Percentiles rank a stretch among this genome's conserved stretches.
Conservation (phyloP, 2,329 filamentous ascomycete species). For the Macrophomina pseudophaseolina region DNA sequence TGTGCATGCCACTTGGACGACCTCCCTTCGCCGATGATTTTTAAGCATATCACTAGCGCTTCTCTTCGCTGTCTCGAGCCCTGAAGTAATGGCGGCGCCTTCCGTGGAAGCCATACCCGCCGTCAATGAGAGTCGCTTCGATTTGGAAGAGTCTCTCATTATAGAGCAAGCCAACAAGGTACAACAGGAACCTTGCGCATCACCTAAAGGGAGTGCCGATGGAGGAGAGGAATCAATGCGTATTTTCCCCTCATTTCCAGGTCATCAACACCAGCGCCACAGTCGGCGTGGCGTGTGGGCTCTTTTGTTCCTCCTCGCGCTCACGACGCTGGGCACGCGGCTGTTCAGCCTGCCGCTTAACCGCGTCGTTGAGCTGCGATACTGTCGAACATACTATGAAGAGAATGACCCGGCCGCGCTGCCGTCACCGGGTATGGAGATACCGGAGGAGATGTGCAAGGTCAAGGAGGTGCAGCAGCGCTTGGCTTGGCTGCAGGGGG, state of each 20-base stretch:
- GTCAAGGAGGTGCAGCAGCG: constrained; percentile 56
- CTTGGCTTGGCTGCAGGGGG: constrained; percentile 60
- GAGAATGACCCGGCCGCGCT: constrained; percentile 46
- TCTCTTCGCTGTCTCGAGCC: not conserved
- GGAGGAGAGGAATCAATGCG: not conserved
- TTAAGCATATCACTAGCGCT: no score
- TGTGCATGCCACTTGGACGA: not conserved
- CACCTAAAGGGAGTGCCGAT: not conserved
- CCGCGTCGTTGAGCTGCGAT: constrained; percentile 42
- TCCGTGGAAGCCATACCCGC: not conserved
- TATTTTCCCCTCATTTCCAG: constrained; percentile 2
- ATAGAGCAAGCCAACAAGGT: not conserved
- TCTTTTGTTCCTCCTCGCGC: constrained; percentile 38
- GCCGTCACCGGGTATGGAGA: constrained; percentile 40
- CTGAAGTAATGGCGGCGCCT: not conserved
- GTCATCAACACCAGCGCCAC: not conserved
- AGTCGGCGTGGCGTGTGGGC: constrained; percentile 8
- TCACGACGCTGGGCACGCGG: constrained; percentile 40
- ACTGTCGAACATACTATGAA: constrained; percentile 58
- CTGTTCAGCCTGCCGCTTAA: constrained; percentile 46
- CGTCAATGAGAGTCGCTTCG: not conserved
- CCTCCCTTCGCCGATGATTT: not conserved
- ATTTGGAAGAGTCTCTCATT: not conserved
- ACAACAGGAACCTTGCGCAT: not conserved
- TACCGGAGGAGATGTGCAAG: constrained; percentile 62